These are phyloP conservation scores for Candida taoyuanica DNA, from an alignment of 805 yeast genomes.

Conservation along the genomic window DNA sequence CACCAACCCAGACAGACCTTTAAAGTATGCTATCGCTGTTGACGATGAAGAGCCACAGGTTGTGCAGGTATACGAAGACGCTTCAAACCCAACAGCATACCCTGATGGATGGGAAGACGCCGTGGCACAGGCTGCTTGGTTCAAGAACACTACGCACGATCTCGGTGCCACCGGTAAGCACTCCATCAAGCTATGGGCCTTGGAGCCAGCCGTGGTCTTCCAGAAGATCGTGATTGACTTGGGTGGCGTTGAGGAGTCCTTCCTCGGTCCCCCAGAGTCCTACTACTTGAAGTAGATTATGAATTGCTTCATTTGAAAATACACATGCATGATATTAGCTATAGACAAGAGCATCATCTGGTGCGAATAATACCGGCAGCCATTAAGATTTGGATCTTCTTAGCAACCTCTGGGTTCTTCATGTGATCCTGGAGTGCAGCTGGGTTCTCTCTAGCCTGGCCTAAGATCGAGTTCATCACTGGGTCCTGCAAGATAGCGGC, in stretches of 20 bases:
- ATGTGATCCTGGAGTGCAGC: slow-evolving; percentile 96
- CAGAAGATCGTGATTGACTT: slow-evolving; percentile 13
- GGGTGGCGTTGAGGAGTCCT: slow-evolving; percentile 10
- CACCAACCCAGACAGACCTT: slow-evolving; percentile 11
- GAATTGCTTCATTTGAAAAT: too few relatives aligned
- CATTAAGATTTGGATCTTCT: slow-evolving; percentile 81
- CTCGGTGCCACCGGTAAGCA: slow-evolving; percentile 8
- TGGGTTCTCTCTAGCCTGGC: slow-evolving; percentile 92
- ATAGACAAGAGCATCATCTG: too few relatives aligned
- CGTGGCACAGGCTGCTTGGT: slow-evolving; percentile 12
- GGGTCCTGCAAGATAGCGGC: slow-evolving; percentile 87
- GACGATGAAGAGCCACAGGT: slow-evolving; percentile 14
- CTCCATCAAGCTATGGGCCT: slow-evolving; percentile 11
- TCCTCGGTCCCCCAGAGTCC: slow-evolving; percentile 15
- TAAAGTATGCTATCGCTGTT: slow-evolving; percentile 12
- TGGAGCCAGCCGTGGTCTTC: slow-evolving; percentile 15
- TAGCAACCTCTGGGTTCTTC: slow-evolving; percentile 90
- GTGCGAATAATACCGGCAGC: slow-evolving; percentile 97
- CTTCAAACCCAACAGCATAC: slow-evolving; percentile 11
- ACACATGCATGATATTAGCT: too few relatives aligned
- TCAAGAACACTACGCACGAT: slow-evolving; percentile 11
- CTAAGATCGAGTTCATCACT: slow-evolving; percentile 90
- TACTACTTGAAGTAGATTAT: slow-evolving; percentile 6
- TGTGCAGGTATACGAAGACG: slow-evolving; percentile 11
- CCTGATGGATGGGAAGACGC: slow-evolving; percentile 15